phyloP scores from a whole-genome alignment of 1,284 basidiomycete species.

The Moesziomyces parantarcticus region DNA sequence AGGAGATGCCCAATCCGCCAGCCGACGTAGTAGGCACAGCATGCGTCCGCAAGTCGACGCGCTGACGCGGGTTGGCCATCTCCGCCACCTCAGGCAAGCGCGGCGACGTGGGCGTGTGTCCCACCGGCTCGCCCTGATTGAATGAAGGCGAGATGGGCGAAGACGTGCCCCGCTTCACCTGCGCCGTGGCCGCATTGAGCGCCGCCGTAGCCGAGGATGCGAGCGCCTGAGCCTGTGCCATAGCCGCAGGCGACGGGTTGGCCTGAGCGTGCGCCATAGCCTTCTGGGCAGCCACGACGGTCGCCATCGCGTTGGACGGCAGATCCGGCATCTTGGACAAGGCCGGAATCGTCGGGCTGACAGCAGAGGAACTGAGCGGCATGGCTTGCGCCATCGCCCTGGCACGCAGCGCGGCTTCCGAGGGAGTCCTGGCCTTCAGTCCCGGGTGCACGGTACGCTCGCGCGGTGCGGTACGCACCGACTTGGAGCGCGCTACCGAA shows the following conservation, averaged over 20 bases:
- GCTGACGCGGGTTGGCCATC: conserved; percentile 14
- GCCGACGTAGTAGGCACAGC: conserved; percentile 14
- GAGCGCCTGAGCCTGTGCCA: conserved; percentile 46
- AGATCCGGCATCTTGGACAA: conserved; percentile 29
- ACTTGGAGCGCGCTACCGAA: conserved; percentile 29
- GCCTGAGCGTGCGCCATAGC: conserved; percentile 43
- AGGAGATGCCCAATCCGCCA: not conserved
- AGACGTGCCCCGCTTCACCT: conserved; percentile 19
- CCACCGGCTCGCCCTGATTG: conserved; percentile 17
- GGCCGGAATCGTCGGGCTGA: conserved; percentile 16
- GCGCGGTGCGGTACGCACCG: conserved; percentile 29
- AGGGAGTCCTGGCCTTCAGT: conserved; percentile 40
- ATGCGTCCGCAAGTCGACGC: conserved; percentile 13
- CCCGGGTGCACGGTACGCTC: conserved; percentile 34
- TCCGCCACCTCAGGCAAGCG: conserved; percentile 13
- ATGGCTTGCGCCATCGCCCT: conserved; percentile 36
- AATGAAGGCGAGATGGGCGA: conserved; percentile 32
- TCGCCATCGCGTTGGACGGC: conserved; percentile 38
- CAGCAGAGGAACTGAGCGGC: conserved; percentile 17
- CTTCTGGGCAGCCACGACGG: conserved; percentile 39
- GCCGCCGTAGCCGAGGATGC: conserved; percentile 42
- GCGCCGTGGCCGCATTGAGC: conserved; percentile 35
- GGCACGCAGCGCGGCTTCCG: conserved; percentile 42
- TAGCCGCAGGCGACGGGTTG: conserved; percentile 25
- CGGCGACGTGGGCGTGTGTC: conserved; percentile 16